A percentile compares a stretch with the other conserved stretches of the same genome.
Evolutionary conservation across 345 rosid genomes (phyloP).

Genomic region (Bretschneidera sinensis): DNA sequence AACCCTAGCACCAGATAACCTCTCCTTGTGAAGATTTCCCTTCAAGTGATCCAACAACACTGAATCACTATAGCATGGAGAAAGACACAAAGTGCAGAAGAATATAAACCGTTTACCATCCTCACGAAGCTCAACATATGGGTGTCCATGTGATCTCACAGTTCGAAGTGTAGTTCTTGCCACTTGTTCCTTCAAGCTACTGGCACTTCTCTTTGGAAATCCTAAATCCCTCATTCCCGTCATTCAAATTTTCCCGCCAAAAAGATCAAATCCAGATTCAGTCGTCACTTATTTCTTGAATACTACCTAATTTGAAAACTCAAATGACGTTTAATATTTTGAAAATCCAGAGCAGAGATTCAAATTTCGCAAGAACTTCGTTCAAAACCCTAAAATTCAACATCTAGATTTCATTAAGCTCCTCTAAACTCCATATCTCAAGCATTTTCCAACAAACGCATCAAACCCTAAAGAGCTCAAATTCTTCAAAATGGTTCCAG

Average conservation of each 20-base stretch:
- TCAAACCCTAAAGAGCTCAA: conserved; percentile 22
- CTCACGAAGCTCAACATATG: conserved; percentile 72
- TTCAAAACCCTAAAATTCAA: conserved; percentile 9
- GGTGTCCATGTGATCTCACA: conserved; percentile 67
- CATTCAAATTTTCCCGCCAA: conserved; percentile 44
- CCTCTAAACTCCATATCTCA: background rate
- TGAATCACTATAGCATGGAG: conserved; percentile 74
- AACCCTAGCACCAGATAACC: conserved; percentile 60
- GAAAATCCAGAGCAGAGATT: conserved; percentile 10
- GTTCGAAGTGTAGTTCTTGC: conserved; percentile 60
- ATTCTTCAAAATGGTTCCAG: conserved; percentile 14
- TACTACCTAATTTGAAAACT: background rate
- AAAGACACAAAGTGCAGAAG: conserved; percentile 84
- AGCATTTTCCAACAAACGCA: conserved; percentile 7
- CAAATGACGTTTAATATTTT: background rate
- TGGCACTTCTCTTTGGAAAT: conserved; percentile 35
- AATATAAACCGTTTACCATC: conserved; percentile 70
- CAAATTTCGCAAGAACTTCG: conserved; percentile 2
- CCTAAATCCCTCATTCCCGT: conserved; percentile 53
- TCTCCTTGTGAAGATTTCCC: conserved; percentile 70
- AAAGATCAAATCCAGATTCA: conserved; percentile 2
- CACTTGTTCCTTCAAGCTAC: conserved; percentile 59
- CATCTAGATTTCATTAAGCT: background rate
- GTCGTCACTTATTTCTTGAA: background rate
- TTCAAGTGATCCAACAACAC: conserved; percentile 72